phyloP scores from a whole-genome alignment of 176 grass and related monocot species.

The Melocanna baccifera region DNA sequence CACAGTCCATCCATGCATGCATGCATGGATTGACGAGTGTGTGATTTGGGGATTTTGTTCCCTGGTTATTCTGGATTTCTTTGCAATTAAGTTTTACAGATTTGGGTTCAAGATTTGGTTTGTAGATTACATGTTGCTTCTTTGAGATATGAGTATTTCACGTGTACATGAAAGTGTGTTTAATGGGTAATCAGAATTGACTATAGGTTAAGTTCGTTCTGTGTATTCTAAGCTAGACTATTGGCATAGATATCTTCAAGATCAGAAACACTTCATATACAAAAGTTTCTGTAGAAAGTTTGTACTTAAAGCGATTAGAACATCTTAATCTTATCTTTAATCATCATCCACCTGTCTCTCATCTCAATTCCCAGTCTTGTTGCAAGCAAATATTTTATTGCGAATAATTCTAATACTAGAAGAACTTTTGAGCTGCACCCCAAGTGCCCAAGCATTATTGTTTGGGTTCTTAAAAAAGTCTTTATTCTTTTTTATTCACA shows the following conservation, averaged over 20 bases:
- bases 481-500: not conserved
- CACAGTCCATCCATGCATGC: not conserved
- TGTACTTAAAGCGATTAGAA: not conserved
- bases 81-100: not conserved
- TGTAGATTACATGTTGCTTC: not conserved
- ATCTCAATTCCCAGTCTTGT: not conserved
- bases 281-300: not conserved
- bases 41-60: not conserved
- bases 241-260: not conserved
- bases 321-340: not conserved
- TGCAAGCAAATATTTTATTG: not conserved
- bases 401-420: not conserved
- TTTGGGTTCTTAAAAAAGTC: not conserved
- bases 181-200: not conserved
- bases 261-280: not conserved
- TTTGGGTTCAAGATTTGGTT: not conserved
- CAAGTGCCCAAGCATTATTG: not conserved
- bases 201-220: not conserved
- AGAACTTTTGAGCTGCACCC: not conserved
- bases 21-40: slow-evolving; percentile 22
- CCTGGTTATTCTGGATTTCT: not conserved
- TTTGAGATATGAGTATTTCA: not conserved
- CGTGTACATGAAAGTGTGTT: not conserved
- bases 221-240: not conserved
- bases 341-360: not conserved